Percentiles rank a stretch among this genome's conserved stretches.
phyloP scores from a whole-genome alignment of 306 rosid genomes.

The Castanea sativa region DNA sequence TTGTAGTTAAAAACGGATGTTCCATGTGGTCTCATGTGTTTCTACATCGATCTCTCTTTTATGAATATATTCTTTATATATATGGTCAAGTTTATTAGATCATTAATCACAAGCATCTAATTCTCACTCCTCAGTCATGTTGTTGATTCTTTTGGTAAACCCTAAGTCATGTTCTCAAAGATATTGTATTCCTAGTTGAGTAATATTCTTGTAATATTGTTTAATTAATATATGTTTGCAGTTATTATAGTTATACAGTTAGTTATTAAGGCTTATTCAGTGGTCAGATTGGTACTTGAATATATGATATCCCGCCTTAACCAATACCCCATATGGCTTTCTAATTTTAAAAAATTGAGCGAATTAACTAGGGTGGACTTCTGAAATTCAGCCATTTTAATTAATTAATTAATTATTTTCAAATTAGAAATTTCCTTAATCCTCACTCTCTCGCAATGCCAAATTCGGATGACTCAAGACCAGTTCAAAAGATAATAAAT shows the following conservation, averaged over 20 bases:
- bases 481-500: not conserved
- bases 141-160: constrained; percentile 46
- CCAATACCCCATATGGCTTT: not conserved
- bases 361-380: constrained; percentile 12
- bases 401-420: not conserved
- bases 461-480: not conserved
- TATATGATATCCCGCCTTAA: constrained; percentile 2
- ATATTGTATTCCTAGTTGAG: constrained; percentile 25
- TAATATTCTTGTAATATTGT: constrained; percentile 8
- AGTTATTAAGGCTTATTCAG: constrained; percentile 22
- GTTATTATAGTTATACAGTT: constrained; percentile 45
- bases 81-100: constrained; percentile 36
- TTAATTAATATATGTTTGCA: constrained; percentile 6
- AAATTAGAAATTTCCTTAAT: not conserved
- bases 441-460: not conserved
- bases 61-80: constrained; percentile 1
- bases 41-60: constrained; percentile 26
- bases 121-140: constrained; percentile 46
- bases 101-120: constrained; percentile 35
- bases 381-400: not conserved
- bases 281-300: not conserved
- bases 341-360: not conserved
- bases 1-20: constrained; percentile 19
- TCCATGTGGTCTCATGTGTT: constrained; percentile 81
- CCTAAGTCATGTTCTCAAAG: constrained; percentile 51